phyloP scores from a whole-genome alignment of 192 early-diverging fungal genomes.

The Piromyces finnis region DNA sequence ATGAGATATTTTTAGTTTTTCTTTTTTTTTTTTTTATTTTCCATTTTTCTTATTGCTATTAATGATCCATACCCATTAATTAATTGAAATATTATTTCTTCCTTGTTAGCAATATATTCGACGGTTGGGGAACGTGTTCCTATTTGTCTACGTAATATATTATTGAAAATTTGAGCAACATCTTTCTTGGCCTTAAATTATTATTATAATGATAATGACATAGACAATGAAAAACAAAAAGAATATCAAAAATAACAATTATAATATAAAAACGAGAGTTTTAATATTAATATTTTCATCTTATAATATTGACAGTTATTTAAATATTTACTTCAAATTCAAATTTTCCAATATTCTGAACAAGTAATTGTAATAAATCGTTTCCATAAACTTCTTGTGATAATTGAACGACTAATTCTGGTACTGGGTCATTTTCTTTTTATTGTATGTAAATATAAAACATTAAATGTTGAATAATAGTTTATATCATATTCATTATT shows the following conservation, averaged over 20 bases:
- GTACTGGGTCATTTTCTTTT: constrained; percentile 60
- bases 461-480: too few species aligned
- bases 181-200: constrained; percentile 88
- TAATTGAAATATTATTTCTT: constrained; percentile 66
- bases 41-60: too few species aligned
- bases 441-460: too few species aligned
- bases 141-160: constrained; percentile 83
- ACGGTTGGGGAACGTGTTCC: constrained; percentile 89
- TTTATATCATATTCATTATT: too few species aligned
- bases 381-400: constrained; percentile 89
- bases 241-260: neutral
- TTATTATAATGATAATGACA: too few species aligned
- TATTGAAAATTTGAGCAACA: constrained; percentile 93
- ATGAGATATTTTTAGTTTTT: too few species aligned
- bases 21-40: too few species aligned
- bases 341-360: constrained; percentile 74
- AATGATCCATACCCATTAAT: constrained; percentile 43
- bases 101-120: constrained; percentile 75
- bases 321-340: constrained; percentile 63
- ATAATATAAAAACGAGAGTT: too few species aligned
- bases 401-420: constrained; percentile 83
- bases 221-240: constrained; percentile 3
- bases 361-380: constrained; percentile 72
- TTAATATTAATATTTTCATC: too few species aligned
- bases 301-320: too few species aligned